Conservation (phyloP, 345 rosid species). For the Rhodamnia argentea region DNA sequence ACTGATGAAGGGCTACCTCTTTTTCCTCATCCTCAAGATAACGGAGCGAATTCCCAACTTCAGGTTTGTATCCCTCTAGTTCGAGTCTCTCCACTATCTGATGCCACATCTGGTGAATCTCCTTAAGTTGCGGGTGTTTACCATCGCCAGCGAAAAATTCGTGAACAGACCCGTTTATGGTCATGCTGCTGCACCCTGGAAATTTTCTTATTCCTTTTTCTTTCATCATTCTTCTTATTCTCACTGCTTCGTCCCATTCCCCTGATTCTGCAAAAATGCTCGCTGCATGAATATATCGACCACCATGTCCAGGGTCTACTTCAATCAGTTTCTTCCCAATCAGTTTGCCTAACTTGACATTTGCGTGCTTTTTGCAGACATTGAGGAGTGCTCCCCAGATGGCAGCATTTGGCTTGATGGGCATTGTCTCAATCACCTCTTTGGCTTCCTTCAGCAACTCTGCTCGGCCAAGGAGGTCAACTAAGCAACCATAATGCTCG, state of each 20-base stretch:
- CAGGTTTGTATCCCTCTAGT: conserved; percentile 42
- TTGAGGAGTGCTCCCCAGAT: conserved; percentile 66
- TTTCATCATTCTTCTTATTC: conserved; percentile 44
- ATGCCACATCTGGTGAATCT: conserved; percentile 34
- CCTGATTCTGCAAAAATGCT: conserved; percentile 36
- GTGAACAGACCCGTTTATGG: conserved; percentile 37
- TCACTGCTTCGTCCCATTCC: conserved; percentile 52
- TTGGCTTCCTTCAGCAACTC: conserved; percentile 49
- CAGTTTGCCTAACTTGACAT: conserved; percentile 39
- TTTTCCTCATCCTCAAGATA: conserved; percentile 41
- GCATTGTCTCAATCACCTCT: conserved; percentile 39
- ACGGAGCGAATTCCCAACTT: conserved; percentile 15
- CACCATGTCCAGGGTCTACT: conserved; percentile 48
- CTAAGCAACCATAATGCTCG: conserved; percentile 81
- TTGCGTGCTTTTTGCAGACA: conserved; percentile 46
- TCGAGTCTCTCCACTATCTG: conserved; percentile 19
- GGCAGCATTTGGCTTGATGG: conserved; percentile 46
- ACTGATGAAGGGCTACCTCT: conserved; percentile 40
- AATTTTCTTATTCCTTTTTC: conserved; percentile 37
- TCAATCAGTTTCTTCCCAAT: conserved; percentile 37
- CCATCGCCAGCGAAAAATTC: conserved; percentile 52
- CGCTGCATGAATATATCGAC: conserved; percentile 50
- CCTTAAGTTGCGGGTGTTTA: conserved; percentile 30
- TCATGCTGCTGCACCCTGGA: conserved; percentile 56
- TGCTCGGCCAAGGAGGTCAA: conserved; percentile 69